Evolutionary conservation across 1,284 basidiomycete genomes (phyloP).

Genomic region (Rhodotorula sp.): DNA sequence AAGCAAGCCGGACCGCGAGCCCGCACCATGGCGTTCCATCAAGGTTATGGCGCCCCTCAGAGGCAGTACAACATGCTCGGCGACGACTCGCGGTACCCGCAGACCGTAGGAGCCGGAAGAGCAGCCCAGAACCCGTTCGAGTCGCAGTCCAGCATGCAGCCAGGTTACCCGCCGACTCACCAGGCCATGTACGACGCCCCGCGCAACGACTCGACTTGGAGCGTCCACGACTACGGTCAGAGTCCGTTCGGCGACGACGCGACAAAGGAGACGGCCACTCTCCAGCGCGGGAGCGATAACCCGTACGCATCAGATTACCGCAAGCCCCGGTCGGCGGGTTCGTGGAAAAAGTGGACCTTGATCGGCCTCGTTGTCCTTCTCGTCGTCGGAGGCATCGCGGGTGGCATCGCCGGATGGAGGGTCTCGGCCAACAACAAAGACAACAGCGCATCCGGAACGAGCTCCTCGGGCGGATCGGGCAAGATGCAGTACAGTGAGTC

Average conservation of each 20-base stretch:
- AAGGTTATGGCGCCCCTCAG: neutral
- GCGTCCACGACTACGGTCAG: slow-evolving; percentile 10
- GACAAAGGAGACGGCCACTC: neutral
- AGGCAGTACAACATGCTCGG: neutral
- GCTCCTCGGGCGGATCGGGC: neutral
- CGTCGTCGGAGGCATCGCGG: slow-evolving; percentile 12
- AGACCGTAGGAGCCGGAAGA: neutral
- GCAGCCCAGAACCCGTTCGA: slow-evolving; percentile 5
- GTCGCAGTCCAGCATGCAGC: neutral
- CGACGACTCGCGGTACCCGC: neutral
- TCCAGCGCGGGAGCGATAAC: slow-evolving; percentile 17
- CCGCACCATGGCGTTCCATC: neutral
- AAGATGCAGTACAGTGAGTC: slow-evolving; percentile 24
- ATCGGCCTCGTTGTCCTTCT: neutral
- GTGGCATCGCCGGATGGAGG: slow-evolving; percentile 33
- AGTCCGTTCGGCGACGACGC: neutral
- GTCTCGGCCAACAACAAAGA: slow-evolving; percentile 17
- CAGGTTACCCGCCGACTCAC: slow-evolving; percentile 1
- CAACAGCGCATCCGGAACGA: neutral
- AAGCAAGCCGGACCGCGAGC: too few species aligned
- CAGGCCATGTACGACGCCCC: neutral
- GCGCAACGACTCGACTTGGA: slow-evolving; percentile 10
- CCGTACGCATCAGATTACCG: slow-evolving; percentile 18
- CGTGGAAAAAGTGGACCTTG: slow-evolving; percentile 14
- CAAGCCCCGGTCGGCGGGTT: neutral